A percentile compares a stretch with the other conserved stretches of the same genome.
Conservation (phyloP, 306 rosid genomes). For the Psophocarpus tetragonolobus region DNA sequence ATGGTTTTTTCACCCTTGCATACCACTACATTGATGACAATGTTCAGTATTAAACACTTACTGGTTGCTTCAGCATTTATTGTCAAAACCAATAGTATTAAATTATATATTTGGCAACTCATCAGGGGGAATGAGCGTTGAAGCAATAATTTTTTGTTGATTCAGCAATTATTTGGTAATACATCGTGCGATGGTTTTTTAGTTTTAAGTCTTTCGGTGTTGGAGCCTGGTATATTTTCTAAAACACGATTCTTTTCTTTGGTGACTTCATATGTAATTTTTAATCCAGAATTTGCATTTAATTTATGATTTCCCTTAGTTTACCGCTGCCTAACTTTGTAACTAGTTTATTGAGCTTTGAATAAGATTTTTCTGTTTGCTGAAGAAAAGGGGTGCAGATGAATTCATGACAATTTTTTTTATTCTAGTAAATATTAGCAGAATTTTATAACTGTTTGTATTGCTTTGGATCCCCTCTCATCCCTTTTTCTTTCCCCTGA, state of each 20-base stretch:
- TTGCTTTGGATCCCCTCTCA: not conserved
- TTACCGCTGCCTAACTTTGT: not conserved
- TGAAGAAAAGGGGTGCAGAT: not conserved
- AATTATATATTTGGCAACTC: conserved; percentile 8
- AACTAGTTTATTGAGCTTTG: conserved; percentile 3
- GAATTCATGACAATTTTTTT: not conserved
- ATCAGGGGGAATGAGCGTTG: not conserved
- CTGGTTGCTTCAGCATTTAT: not conserved
- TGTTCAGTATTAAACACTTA: not conserved
- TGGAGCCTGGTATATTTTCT: not conserved
- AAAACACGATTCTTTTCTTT: not conserved
- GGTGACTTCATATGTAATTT: not conserved
- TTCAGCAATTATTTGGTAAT: not conserved
- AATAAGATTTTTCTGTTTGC: not conserved
- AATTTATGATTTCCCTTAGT: not conserved
- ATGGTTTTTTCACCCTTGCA: not conserved
- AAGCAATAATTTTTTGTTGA: not conserved
- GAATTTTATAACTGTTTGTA: conserved; percentile 5
- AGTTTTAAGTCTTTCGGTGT: not conserved
- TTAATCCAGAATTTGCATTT: not conserved
- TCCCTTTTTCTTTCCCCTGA: not conserved
- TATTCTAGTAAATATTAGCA: not conserved
- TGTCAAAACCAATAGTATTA: not conserved
- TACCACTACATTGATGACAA: not conserved
- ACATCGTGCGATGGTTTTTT: not conserved